These are phyloP conservation scores for Priceomyces castillae DNA, from an alignment of 805 yeast genomes.

Conservation along the genomic window DNA sequence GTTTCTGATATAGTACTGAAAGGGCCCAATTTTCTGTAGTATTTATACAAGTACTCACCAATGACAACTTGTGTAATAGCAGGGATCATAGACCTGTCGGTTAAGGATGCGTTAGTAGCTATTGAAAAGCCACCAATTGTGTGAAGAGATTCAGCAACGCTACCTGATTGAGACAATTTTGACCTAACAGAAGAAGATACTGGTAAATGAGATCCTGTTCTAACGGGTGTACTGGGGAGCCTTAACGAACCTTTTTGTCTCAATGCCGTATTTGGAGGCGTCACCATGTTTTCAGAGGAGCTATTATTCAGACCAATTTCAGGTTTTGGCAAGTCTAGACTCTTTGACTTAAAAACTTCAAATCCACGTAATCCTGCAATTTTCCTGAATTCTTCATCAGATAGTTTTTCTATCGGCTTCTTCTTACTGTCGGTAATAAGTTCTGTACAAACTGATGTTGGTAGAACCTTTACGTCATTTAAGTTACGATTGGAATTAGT, in stretches of 20 bases:
- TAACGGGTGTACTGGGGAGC: background rate
- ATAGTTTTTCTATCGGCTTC: slow-evolving; percentile 42
- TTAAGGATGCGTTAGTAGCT: slow-evolving; percentile 62
- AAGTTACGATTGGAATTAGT: slow-evolving; percentile 56
- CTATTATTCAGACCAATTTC: background rate
- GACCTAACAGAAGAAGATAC: slow-evolving; percentile 26
- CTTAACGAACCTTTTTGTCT: background rate
- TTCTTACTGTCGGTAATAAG: slow-evolving; percentile 48
- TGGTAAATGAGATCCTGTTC: slow-evolving; percentile 8
- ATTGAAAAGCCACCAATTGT: slow-evolving; percentile 39
- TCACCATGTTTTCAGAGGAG: background rate
- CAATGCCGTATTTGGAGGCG: slow-evolving; percentile 8
- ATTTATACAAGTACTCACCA: slow-evolving; percentile 87
- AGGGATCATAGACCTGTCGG: slow-evolving; percentile 71
- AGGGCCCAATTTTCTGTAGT: slow-evolving; percentile 75
- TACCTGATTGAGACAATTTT: slow-evolving; percentile 25
- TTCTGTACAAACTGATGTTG: slow-evolving; percentile 63
- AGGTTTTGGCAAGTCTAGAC: background rate
- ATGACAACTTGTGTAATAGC: slow-evolving; percentile 90
- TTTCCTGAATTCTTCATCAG: slow-evolving; percentile 43
- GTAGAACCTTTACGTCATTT: slow-evolving; percentile 58
- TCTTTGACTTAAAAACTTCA: background rate
- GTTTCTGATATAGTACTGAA: slow-evolving; percentile 70
- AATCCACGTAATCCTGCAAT: slow-evolving; percentile 35
- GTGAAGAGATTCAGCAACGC: slow-evolving; percentile 31